phyloP scores from a whole-genome alignment of 1,284 basidiomycete species.

The Peniophora sp. region DNA sequence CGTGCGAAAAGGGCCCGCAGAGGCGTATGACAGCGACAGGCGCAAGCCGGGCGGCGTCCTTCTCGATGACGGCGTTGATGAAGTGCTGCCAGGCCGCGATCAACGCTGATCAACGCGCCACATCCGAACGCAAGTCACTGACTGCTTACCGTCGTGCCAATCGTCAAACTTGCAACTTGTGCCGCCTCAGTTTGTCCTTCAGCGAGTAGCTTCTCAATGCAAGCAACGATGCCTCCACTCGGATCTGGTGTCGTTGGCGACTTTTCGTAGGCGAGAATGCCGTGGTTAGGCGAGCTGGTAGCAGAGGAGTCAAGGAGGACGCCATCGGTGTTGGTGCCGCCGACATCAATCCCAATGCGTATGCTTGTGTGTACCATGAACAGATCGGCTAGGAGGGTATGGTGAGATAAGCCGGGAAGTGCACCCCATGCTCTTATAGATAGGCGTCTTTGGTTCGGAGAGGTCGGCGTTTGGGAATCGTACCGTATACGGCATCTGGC shows the following conservation, averaged over 20 bases:
- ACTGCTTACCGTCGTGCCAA: constrained; percentile 35
- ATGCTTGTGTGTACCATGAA: neutral
- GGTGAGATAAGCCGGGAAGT: too few relatives aligned
- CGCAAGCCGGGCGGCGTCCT: constrained; percentile 34
- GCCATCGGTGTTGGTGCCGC: constrained; percentile 45
- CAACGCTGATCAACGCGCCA: neutral
- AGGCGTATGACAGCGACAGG: constrained; percentile 48
- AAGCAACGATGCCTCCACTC: constrained; percentile 42
- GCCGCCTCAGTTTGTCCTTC: constrained; percentile 24
- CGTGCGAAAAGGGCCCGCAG: constrained; percentile 36
- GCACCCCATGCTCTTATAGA: too few relatives aligned
- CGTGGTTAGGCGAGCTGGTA: constrained; percentile 24
- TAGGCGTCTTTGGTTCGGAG: too few relatives aligned
- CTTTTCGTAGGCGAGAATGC: constrained; percentile 43
- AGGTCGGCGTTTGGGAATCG: too few relatives aligned
- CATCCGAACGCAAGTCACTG: neutral
- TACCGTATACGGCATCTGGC: too few relatives aligned
- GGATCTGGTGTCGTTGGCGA: constrained; percentile 44
- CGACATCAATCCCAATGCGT: constrained; percentile 40
- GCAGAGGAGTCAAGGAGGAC: constrained; percentile 40
- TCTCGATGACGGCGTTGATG: constrained; percentile 47
- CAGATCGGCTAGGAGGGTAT: too few relatives aligned
- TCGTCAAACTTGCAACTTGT: constrained; percentile 33
- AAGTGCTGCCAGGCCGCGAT: constrained; percentile 18
- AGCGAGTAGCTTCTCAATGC: constrained; percentile 31